Conservation (phyloP, 495 filamentous ascomycete species). For the Hypoxylon lenormandii region DNA sequence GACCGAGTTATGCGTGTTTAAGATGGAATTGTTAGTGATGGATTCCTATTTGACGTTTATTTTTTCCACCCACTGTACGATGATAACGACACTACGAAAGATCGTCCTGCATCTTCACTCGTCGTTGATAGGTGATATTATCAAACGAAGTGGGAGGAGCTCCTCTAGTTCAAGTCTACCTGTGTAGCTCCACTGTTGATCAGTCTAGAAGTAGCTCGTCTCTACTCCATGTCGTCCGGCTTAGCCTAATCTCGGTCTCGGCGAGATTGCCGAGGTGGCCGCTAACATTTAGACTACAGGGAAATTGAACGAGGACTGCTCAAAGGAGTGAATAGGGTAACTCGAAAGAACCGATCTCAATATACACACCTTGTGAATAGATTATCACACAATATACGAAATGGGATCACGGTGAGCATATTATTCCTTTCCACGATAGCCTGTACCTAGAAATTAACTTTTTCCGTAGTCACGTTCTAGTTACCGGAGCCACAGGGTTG, state of each 20-base stretch:
- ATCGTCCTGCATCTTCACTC: background rate
- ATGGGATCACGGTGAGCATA: background rate
- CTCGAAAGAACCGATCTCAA: background rate
- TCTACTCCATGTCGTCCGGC: background rate
- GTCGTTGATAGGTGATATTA: background rate
- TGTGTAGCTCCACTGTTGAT: background rate
- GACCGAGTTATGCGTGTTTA: no score
- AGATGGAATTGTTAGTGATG: no score
- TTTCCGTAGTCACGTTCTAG: background rate
- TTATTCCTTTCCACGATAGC: background rate
- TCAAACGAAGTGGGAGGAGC: background rate
- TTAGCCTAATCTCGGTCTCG: background rate
- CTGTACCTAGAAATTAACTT: constrained; percentile 1
- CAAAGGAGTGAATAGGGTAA: background rate
- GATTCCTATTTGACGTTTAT: no score
- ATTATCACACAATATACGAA: background rate
- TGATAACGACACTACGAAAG: background rate
- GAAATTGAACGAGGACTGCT: background rate
- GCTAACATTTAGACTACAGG: background rate
- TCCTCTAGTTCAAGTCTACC: background rate
- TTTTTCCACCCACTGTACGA: no score
- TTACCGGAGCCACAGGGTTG: background rate
- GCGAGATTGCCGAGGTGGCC: background rate
- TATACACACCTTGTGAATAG: background rate
- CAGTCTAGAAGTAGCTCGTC: background rate